phyloP scores from a whole-genome alignment of 169 alveolate genomes.

The Plasmodium berghei region DNA sequence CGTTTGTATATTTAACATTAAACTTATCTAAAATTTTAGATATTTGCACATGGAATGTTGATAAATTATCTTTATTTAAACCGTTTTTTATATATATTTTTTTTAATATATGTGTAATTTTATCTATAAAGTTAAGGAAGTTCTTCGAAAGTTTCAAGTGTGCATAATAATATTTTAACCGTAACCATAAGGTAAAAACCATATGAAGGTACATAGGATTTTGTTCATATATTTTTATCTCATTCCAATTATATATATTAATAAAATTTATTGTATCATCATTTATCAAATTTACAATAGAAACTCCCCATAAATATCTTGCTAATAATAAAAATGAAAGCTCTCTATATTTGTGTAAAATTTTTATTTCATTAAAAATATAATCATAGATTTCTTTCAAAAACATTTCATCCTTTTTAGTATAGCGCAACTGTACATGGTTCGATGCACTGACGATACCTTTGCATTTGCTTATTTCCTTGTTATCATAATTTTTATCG shows the following conservation, averaged over 20 bases:
- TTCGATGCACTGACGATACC: not conserved
- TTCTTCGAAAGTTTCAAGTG: constrained; percentile 11
- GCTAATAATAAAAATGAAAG: constrained; percentile 55
- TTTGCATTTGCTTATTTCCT: not conserved
- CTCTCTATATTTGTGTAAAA: constrained; percentile 19
- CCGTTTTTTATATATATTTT: not conserved
- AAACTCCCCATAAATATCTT: constrained; percentile 73
- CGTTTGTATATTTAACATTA: constrained; percentile 52
- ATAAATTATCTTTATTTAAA: constrained; percentile 6
- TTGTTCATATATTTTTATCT: constrained; percentile 33
- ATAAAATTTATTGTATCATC: constrained; percentile 29
- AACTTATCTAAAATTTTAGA: constrained; percentile 24
- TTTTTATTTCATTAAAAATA: constrained; percentile 60
- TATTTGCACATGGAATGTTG: constrained; percentile 40
- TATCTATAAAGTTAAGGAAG: constrained; percentile 27
- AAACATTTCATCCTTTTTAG: constrained; percentile 31
- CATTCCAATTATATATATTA: constrained; percentile 59
- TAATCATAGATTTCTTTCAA: constrained; percentile 30
- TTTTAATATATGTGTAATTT: constrained; percentile 22
- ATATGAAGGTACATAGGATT: constrained; percentile 73
- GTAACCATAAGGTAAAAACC: constrained; percentile 71
- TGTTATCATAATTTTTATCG: not conserved
- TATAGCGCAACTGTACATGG: too few relatives aligned
- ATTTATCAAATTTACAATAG: constrained; percentile 52
- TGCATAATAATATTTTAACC: constrained; percentile 59